Conservation (phyloP, 345 rosid species). For the Salix suchowensis region DNA sequence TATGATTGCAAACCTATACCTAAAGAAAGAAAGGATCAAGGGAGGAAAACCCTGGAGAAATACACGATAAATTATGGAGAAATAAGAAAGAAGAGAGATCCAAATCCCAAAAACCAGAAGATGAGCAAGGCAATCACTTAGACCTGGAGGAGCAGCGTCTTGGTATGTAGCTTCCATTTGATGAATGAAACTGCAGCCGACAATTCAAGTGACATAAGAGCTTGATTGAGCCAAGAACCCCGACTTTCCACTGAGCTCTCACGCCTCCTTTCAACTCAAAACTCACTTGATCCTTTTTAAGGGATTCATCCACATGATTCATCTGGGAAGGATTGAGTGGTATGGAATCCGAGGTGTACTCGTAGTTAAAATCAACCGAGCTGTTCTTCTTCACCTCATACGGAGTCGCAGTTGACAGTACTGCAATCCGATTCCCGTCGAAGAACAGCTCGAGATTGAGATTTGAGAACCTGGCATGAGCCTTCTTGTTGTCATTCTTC, state of each 20-base stretch:
- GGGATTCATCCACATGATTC: slow-evolving; percentile 30
- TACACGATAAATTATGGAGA: not conserved
- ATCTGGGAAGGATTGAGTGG: slow-evolving; percentile 45
- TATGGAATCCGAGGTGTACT: slow-evolving; percentile 55
- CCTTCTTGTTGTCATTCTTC: slow-evolving; percentile 61
- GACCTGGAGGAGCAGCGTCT: slow-evolving; percentile 58
- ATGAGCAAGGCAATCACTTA: slow-evolving; percentile 30
- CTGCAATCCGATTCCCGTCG: slow-evolving; percentile 42
- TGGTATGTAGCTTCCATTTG: slow-evolving; percentile 33
- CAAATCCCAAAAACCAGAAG: not conserved
- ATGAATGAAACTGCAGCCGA: slow-evolving; percentile 48
- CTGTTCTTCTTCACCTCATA: slow-evolving; percentile 64
- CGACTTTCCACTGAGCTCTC: slow-evolving; percentile 65
- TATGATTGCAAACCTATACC: not conserved
- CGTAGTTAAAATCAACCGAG: slow-evolving; percentile 33
- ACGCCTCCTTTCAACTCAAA: slow-evolving; percentile 62
- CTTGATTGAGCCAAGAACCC: slow-evolving; percentile 56
- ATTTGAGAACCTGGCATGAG: slow-evolving; percentile 56
- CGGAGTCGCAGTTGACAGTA: slow-evolving; percentile 28
- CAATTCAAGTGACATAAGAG: slow-evolving; percentile 56
- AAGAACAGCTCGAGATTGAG: slow-evolving; percentile 40
- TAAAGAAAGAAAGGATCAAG: too few species aligned
- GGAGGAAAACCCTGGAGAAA: not conserved
- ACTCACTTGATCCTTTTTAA: slow-evolving; percentile 45
- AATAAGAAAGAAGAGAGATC: not conserved